phyloP scores from a whole-genome alignment of 139 green algal species.

The Marvania coccoides region DNA sequence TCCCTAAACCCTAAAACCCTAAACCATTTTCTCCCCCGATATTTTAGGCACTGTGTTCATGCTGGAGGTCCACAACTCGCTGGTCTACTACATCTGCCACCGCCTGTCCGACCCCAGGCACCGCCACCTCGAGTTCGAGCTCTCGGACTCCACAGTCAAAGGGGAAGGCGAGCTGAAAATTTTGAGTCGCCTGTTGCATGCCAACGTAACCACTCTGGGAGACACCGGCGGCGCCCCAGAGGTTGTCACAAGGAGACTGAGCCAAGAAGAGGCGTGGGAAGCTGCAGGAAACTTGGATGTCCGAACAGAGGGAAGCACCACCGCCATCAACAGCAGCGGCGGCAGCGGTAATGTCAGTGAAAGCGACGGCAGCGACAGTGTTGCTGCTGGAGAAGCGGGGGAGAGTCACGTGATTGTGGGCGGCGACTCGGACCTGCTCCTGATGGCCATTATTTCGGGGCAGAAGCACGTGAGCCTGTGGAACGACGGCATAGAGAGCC shows the following conservation, averaged over 20 bases:
- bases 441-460: conserved; percentile 59
- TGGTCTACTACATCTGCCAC: conserved; percentile 56
- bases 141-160: conserved; percentile 71
- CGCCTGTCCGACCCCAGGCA: conserved; percentile 27
- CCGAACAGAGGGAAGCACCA: too few relatives aligned
- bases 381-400: background rate
- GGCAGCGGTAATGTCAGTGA: background rate
- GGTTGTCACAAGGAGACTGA: too few relatives aligned
- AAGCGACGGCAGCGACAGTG: background rate
- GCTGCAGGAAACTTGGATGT: too few relatives aligned
- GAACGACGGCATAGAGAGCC: background rate
- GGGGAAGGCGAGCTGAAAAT: conserved; percentile 92
- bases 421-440: conserved; percentile 71
- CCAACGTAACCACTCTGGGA: background rate
- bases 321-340: too few relatives aligned
- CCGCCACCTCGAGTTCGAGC: conserved; percentile 56
- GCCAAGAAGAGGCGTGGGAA: too few relatives aligned
- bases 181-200: conserved; percentile 54
- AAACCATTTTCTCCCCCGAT: too few relatives aligned
- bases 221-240: background rate
- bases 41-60: conserved; percentile 78
- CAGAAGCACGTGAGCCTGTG: background rate
- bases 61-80: conserved; percentile 54
- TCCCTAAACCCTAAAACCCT: too few relatives aligned
- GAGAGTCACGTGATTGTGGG: conserved; percentile 51